These are phyloP conservation scores for Boletus smithii DNA, from an alignment of 1,284 basidiomycete genomes.

Conservation along the genomic window DNA sequence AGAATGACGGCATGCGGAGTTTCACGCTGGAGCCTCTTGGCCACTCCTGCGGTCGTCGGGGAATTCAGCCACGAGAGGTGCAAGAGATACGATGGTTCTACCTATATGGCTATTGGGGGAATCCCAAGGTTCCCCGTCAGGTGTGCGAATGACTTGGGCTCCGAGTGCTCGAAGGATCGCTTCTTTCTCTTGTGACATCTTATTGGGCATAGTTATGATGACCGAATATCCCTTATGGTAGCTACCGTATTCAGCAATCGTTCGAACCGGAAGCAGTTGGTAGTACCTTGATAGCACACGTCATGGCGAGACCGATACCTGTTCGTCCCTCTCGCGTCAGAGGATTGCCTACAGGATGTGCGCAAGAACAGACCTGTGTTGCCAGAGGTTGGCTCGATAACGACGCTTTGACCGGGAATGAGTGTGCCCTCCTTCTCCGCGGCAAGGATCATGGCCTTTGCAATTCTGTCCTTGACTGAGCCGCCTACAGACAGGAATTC, in stretches of 20 bases:
- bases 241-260: slow-evolving; percentile 73
- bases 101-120: slow-evolving; percentile 88
- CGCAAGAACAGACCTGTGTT: slow-evolving; percentile 74
- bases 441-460: slow-evolving; percentile 93
- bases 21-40: slow-evolving; percentile 69
- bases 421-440: slow-evolving; percentile 88
- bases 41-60: slow-evolving; percentile 80
- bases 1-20: slow-evolving; percentile 89
- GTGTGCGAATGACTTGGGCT: slow-evolving; percentile 92
- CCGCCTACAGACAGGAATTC: slow-evolving; percentile 93
- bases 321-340: background rate
- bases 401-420: slow-evolving; percentile 84
- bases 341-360: background rate
- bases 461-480: slow-evolving; percentile 94
- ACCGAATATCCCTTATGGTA: slow-evolving; percentile 86
- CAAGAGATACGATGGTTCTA: slow-evolving; percentile 43
- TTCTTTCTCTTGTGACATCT: slow-evolving; percentile 97
- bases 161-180: slow-evolving; percentile 88
- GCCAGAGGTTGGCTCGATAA: slow-evolving; percentile 92
- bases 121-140: slow-evolving; percentile 85
- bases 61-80: slow-evolving; percentile 75
- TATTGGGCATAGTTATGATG: slow-evolving; percentile 95
- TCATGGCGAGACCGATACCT: slow-evolving; percentile 91
- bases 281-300: slow-evolving; percentile 85
- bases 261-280: slow-evolving; percentile 12